Evolutionary conservation across 2,329 filamentous ascomycete genomes (phyloP).

Genomic region (Neofusicoccum parvum): DNA sequence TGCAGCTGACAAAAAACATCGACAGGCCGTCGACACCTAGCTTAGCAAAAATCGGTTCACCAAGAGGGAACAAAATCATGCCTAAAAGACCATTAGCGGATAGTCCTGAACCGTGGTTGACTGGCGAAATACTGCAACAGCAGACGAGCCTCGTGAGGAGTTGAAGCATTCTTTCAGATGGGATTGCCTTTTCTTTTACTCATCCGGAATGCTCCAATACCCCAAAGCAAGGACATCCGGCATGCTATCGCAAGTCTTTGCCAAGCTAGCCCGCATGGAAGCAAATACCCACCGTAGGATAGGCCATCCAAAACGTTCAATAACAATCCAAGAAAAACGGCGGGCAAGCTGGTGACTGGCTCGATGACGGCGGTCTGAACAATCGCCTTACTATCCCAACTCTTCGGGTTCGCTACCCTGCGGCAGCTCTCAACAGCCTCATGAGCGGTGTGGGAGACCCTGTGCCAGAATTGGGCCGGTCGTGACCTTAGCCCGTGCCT

Average conservation of each 20-base stretch:
- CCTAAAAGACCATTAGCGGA: constrained; percentile 47
- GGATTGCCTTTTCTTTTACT: background rate
- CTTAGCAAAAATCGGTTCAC: constrained; percentile 79
- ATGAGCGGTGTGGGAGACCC: background rate
- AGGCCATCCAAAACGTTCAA: constrained; percentile 93
- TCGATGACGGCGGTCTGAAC: constrained; percentile 62
- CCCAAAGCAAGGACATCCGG: background rate
- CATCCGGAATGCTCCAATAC: background rate
- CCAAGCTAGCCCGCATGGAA: background rate
- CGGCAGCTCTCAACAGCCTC: background rate
- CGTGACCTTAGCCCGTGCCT: background rate
- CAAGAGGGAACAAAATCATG: constrained; percentile 93
- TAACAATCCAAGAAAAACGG: constrained; percentile 83
- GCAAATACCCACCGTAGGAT: constrained; percentile 69
- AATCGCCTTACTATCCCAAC: constrained; percentile 70
- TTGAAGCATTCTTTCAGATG: background rate
- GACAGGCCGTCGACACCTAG: constrained; percentile 93
- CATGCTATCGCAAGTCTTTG: too few species aligned
- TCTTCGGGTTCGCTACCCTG: constrained; percentile 59
- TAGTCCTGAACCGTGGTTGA: background rate
- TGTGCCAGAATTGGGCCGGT: constrained; percentile 8
- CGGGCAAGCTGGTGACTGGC: constrained; percentile 74
- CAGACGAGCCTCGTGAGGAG: background rate
- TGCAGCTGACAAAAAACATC: constrained; percentile 98
- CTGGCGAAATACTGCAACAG: background rate